Evolutionary conservation across 2,329 filamentous ascomycete genomes (phyloP).

Genomic region (Whalleya microplaca): DNA sequence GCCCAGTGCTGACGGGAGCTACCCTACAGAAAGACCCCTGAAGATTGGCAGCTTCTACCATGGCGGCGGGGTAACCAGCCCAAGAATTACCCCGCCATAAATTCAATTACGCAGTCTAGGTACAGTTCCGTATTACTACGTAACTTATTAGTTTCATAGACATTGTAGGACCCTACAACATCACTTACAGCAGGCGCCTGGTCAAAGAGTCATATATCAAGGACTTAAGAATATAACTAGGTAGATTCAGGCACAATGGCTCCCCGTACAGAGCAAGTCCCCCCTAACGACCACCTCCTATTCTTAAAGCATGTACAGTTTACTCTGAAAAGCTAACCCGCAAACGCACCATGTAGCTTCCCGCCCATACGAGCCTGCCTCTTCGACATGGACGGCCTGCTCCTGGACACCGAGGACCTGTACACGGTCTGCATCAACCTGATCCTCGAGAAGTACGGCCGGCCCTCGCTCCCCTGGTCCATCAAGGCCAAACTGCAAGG

Average conservation of each 20-base stretch:
- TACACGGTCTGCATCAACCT: constrained; percentile 86
- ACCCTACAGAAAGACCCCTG: background rate
- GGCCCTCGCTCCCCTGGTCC: constrained; percentile 81
- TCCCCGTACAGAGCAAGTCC: constrained; percentile 49
- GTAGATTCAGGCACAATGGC: too few species aligned
- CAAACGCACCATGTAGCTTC: constrained; percentile 58
- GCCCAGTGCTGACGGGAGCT: background rate
- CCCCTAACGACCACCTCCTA: background rate
- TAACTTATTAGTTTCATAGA: too few species aligned
- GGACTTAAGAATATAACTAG: too few species aligned
- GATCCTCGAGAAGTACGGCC: constrained; percentile 75
- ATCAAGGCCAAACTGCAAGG: constrained; percentile 85
- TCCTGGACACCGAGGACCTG: constrained; percentile 89
- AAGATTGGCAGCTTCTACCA: background rate
- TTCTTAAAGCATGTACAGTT: background rate
- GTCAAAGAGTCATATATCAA: too few species aligned
- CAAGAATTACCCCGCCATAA: constrained; percentile 22
- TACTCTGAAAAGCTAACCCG: constrained; percentile 23
- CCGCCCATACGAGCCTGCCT: constrained; percentile 86
- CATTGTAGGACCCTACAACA: too few species aligned
- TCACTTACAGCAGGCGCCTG: too few species aligned
- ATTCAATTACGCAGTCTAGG: constrained; percentile 19
- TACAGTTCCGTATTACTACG: too few species aligned
- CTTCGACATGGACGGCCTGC: constrained; percentile 98
- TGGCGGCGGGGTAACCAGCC: constrained; percentile 6